phyloP scores from a whole-genome alignment of 331 rosid genomes.

The Stylosanthes scabra region DNA sequence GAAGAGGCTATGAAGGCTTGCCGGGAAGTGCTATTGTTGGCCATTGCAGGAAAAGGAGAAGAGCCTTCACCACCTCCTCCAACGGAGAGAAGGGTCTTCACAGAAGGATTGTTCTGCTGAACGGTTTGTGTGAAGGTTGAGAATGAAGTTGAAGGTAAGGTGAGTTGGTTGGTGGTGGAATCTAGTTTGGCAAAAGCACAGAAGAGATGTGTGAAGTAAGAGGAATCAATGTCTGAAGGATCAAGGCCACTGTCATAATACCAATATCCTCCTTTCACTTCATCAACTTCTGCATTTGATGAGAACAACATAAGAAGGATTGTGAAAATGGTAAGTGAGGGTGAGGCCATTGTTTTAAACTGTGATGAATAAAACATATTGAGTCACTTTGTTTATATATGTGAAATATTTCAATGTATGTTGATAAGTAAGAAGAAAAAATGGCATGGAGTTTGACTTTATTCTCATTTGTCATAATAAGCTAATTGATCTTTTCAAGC shows the following conservation, averaged over 20 bases:
- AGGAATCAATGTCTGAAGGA: background rate
- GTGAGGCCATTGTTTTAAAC: no score
- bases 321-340: no score
- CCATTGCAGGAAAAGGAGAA: conserved; percentile 53
- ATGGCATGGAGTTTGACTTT: no score
- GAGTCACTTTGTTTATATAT: no score
- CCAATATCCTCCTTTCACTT: conserved; percentile 23
- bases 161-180: conserved; percentile 38
- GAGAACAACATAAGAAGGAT: no score
- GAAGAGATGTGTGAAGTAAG: conserved; percentile 5
- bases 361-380: no score
- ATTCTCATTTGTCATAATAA: no score
- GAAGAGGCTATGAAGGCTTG: conserved; percentile 61
- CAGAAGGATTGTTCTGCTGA: conserved; percentile 50
- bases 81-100: conserved; percentile 62
- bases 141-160: conserved; percentile 43
- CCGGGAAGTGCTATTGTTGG: conserved; percentile 47
- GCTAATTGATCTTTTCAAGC: no score
- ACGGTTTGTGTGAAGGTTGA: conserved; percentile 59
- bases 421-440: no score
- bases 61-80: conserved; percentile 55
- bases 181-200: conserved; percentile 53
- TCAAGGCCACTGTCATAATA: background rate
- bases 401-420: no score
- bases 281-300: conserved; percentile 28